These are phyloP conservation scores for Pythium oligandrum DNA, from an alignment of 352 stramenopile species.

Conservation along the genomic window DNA sequence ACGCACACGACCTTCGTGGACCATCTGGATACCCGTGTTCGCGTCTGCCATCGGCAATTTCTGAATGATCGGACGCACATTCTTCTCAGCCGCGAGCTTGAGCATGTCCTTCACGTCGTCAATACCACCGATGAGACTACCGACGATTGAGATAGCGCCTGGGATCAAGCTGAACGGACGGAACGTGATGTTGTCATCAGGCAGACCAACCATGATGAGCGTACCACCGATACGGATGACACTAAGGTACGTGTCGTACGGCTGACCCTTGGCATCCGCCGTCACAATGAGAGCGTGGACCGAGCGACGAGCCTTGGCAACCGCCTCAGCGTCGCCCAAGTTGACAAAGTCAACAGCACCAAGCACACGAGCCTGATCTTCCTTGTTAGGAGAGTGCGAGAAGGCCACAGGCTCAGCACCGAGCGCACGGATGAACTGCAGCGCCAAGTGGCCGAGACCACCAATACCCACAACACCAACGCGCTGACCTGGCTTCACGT, in stretches of 20 bases:
- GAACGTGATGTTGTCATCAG: slow-evolving; percentile 56
- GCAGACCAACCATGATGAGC: slow-evolving; percentile 59
- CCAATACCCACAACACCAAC: slow-evolving; percentile 61
- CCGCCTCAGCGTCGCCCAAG: slow-evolving; percentile 4
- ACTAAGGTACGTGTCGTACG: slow-evolving; percentile 38
- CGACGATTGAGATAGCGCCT: slow-evolving; percentile 38
- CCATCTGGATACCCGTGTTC: slow-evolving; percentile 40
- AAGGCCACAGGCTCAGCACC: slow-evolving; percentile 41
- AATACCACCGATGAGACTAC: slow-evolving; percentile 77
- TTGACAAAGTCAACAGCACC: slow-evolving; percentile 20
- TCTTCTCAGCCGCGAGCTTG: slow-evolving; percentile 63
- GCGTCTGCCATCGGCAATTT: slow-evolving; percentile 42
- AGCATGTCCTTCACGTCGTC: slow-evolving; percentile 85
- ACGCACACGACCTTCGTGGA: slow-evolving; percentile 29
- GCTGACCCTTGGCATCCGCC: slow-evolving; percentile 26
- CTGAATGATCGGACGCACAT: slow-evolving; percentile 51
- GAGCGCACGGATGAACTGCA: slow-evolving; percentile 61
- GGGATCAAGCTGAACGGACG: slow-evolving; percentile 43
- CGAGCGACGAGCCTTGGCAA: slow-evolving; percentile 15
- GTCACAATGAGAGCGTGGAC: slow-evolving; percentile 26
- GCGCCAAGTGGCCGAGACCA: slow-evolving; percentile 61
- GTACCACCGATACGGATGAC: slow-evolving; percentile 52
- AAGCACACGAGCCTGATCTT: slow-evolving; percentile 13
- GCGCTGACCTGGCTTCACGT: slow-evolving; percentile 22
- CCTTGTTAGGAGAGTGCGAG: slow-evolving; percentile 21